phyloP scores from a whole-genome alignment of 768 basidiomycete genomes.

The Tulasnella calospora region DNA sequence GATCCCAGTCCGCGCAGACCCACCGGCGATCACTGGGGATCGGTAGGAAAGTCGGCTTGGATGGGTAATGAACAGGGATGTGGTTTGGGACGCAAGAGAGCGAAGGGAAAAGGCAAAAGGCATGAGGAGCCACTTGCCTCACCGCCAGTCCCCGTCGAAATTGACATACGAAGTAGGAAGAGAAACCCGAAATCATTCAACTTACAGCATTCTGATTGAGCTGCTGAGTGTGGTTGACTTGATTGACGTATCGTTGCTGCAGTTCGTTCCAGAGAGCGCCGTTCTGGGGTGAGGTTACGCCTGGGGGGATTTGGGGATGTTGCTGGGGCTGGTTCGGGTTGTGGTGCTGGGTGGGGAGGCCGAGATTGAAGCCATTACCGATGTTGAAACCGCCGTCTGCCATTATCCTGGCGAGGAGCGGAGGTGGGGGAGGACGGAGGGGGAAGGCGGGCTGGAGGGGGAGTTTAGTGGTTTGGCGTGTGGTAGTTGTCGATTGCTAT shows the following conservation, averaged over 20 bases:
- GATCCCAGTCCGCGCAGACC: not conserved
- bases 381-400: not conserved
- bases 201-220: constrained; percentile 16
- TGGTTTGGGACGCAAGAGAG: not conserved
- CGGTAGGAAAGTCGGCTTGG: not conserved
- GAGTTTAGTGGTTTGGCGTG: not conserved
- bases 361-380: constrained; percentile 10
- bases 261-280: constrained; percentile 23
- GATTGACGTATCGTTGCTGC: constrained; percentile 9
- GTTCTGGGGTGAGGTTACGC: constrained; percentile 16
- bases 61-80: not conserved
- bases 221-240: constrained; percentile 16
- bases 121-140: constrained; percentile 18
- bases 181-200: not conserved
- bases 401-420: not conserved
- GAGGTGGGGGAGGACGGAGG: not conserved
- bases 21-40: constrained; percentile 6
- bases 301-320: not conserved
- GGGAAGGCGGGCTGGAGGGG: constrained; percentile 4
- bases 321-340: not conserved
- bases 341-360: constrained; percentile 8
- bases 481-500: constrained; percentile 2
- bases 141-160: not conserved
- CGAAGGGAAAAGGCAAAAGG: not conserved
- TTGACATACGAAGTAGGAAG: not conserved